phyloP scores from a whole-genome alignment of 306 rosid species.

The Corylus avellana region DNA sequence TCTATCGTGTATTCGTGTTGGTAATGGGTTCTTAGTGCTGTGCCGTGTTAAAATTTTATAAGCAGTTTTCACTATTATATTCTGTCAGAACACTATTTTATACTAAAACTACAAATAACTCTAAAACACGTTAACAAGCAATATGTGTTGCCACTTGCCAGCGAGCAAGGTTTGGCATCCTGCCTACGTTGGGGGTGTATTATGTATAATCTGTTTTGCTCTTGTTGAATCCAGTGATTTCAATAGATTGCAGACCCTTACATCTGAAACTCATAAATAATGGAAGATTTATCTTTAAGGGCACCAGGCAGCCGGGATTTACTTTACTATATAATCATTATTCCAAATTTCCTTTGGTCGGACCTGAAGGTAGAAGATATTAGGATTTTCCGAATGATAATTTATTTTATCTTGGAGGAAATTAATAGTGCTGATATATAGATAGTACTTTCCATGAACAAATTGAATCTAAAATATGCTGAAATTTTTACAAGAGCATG shows the following conservation, averaged over 20 bases:
- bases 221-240: neutral
- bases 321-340: no score
- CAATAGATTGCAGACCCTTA: neutral
- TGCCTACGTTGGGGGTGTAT: no score
- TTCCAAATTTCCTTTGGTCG: no score
- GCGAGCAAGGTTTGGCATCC: no score
- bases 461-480: neutral
- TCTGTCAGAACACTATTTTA: no score
- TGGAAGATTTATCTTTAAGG: neutral
- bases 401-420: neutral
- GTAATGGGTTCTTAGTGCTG: neutral
- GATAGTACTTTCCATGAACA: neutral
- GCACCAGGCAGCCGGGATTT: neutral
- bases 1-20: neutral
- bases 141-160: no score
- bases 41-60: neutral
- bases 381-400: neutral
- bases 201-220: no score
- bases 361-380: neutral
- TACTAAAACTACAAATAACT: no score
- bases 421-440: neutral
- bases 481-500: neutral
- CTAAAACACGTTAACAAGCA: no score
- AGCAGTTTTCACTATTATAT: no score
- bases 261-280: neutral